Conservation (phyloP, 2,329 filamentous ascomycete genomes). For the Pestalotiopsis sp. region DNA sequence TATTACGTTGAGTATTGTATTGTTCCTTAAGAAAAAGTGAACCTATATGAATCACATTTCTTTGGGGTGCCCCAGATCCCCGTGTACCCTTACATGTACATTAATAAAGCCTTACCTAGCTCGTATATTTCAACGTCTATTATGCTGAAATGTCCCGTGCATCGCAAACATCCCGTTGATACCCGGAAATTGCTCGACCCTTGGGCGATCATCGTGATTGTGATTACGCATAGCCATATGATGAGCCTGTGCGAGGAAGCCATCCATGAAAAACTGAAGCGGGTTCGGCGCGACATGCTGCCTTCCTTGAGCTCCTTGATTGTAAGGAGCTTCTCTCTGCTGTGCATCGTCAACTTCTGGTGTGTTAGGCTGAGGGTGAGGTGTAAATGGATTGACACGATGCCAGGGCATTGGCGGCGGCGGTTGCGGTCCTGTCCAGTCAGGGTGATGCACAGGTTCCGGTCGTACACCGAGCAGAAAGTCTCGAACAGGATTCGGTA, state of each 20-base stretch:
- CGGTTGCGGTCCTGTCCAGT: neutral
- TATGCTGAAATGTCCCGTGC: neutral
- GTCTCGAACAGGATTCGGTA: neutral
- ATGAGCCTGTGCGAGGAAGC: conserved; percentile 1
- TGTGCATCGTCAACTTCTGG: neutral
- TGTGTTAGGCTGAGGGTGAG: neutral
- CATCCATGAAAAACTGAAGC: conserved; percentile 1
- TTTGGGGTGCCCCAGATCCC: neutral
- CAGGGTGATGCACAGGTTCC: too few relatives aligned
- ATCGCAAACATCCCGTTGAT: neutral
- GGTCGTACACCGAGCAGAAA: neutral
- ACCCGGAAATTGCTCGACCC: too few relatives aligned
- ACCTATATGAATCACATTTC: neutral
- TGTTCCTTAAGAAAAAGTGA: too few relatives aligned
- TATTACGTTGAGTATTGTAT: too few relatives aligned
- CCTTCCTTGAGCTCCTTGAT: neutral
- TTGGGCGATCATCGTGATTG: too few relatives aligned
- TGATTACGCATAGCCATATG: neutral
- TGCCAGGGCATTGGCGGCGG: neutral
- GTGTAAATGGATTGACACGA: neutral
- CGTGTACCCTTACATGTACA: neutral
- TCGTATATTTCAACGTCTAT: neutral
- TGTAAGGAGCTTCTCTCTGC: neutral
- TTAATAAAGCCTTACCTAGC: neutral
- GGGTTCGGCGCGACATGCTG: neutral